Conservation (phyloP, 495 filamentous ascomycete genomes). For the Elasticomyces elasticus region DNA sequence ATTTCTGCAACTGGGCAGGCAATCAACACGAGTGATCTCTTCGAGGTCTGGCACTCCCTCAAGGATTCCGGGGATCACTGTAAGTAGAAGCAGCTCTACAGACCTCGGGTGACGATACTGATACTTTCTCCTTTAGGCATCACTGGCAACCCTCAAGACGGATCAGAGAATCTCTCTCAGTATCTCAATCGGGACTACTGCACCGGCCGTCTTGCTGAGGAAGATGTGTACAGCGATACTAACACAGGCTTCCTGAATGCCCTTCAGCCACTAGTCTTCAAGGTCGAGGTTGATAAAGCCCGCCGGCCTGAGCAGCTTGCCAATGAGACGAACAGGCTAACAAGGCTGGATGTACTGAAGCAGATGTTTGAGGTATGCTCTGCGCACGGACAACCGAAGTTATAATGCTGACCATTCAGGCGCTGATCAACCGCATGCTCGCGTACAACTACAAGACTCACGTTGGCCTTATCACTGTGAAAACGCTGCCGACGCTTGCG, state of each 20-base stretch:
- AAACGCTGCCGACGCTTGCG: constrained; percentile 13
- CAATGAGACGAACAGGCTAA: neutral
- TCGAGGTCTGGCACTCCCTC: neutral
- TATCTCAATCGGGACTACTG: neutral
- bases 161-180: neutral
- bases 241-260: neutral
- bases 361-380: constrained; percentile 28
- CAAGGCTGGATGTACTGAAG: constrained; percentile 29
- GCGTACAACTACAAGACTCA: constrained; percentile 28
- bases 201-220: constrained; percentile 5
- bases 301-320: neutral
- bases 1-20: neutral
- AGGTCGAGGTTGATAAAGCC: constrained; percentile 1
- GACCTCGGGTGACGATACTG: neutral
- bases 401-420: neutral
- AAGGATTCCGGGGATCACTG: neutral
- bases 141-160: neutral
- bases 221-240: constrained; percentile 8
- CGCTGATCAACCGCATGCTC: constrained; percentile 24
- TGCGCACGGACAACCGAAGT: neutral
- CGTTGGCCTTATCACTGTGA: constrained; percentile 26
- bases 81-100: too few species aligned
- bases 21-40: constrained; percentile 1
- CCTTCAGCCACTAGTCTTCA: constrained; percentile 20
- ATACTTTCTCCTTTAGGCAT: too few species aligned